Evolutionary conservation across 192 early-diverging fungal genomes (phyloP).

Genomic region (Allomyces javanicus): DNA sequence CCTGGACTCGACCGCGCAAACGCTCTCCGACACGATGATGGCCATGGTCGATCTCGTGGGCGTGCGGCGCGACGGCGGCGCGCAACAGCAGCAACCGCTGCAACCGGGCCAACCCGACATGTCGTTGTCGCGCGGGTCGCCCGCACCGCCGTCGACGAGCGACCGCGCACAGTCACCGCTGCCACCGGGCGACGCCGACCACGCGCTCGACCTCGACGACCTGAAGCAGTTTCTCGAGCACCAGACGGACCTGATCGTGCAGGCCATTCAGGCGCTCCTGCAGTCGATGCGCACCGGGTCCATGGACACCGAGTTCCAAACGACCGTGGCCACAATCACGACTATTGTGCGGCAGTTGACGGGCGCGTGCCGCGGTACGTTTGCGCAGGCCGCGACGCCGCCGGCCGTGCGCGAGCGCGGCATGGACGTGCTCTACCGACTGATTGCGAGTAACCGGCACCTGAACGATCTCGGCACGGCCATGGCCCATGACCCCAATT

Average conservation of each 20-base stretch:
- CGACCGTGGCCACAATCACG: constrained; percentile 34
- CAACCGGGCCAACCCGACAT: too few relatives aligned
- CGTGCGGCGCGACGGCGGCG: constrained; percentile 12
- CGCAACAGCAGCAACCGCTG: constrained; percentile 3
- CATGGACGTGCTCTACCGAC: constrained; percentile 33
- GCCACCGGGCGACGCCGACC: not conserved
- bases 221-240: constrained; percentile 37
- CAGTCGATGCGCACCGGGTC: constrained; percentile 30
- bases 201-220: constrained; percentile 3
- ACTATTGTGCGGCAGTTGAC: constrained; percentile 38
- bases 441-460: constrained; percentile 25
- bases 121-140: too few relatives aligned
- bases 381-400: constrained; percentile 14
- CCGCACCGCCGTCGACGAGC: too few relatives aligned
- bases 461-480: constrained; percentile 33
- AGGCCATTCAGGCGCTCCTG: constrained; percentile 54
- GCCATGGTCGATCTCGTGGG: constrained; percentile 56
- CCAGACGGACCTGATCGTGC: constrained; percentile 57
- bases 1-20: constrained; percentile 59
- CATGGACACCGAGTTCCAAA: constrained; percentile 27
- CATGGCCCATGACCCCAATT: constrained; percentile 25
- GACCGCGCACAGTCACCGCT: too few relatives aligned
- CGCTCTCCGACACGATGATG: constrained; percentile 38
- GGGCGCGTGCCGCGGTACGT: constrained; percentile 23
- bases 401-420: constrained; percentile 21